These are phyloP conservation scores for Mycena latifolia DNA, from an alignment of 768 basidiomycete species.

Conservation along the genomic window DNA sequence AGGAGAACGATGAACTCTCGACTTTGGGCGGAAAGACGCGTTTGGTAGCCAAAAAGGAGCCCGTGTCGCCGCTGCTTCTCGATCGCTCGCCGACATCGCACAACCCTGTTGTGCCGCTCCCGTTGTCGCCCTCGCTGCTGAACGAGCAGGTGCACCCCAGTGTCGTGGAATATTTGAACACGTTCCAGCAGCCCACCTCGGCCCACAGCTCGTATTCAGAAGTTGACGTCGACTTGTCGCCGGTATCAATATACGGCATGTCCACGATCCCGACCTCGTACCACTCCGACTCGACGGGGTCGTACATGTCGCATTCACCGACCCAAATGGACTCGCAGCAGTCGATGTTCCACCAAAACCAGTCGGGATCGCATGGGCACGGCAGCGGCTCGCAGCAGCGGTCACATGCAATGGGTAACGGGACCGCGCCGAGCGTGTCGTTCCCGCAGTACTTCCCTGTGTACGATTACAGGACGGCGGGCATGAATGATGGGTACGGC, in stretches of 20 bases:
- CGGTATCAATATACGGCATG: slow-evolving; percentile 62
- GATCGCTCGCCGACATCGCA: slow-evolving; percentile 79
- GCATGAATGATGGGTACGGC: slow-evolving; percentile 43
- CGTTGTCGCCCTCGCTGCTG: slow-evolving; percentile 64
- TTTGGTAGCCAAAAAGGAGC: slow-evolving; percentile 72
- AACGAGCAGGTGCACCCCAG: slow-evolving; percentile 68
- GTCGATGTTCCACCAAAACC: slow-evolving; percentile 41
- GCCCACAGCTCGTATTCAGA: slow-evolving; percentile 44
- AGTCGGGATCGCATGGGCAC: slow-evolving; percentile 29
- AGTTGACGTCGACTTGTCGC: slow-evolving; percentile 51
- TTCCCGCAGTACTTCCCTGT: slow-evolving; percentile 84
- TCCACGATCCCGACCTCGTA: slow-evolving; percentile 47
- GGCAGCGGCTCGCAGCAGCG: slow-evolving; percentile 36
- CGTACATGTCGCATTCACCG: slow-evolving; percentile 47
- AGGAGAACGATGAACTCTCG: slow-evolving; percentile 74
- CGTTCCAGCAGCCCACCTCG: slow-evolving; percentile 57
- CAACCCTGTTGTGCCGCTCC: slow-evolving; percentile 80
- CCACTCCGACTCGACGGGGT: slow-evolving; percentile 50
- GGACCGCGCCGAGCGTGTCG: slow-evolving; percentile 30
- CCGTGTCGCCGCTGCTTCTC: slow-evolving; percentile 63
- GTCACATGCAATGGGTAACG: slow-evolving; percentile 31
- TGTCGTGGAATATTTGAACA: slow-evolving; percentile 77
- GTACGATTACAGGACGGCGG: slow-evolving; percentile 71
- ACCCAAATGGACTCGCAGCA: slow-evolving; percentile 36
- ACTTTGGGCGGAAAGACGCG: slow-evolving; percentile 77